Evolutionary conservation across 768 basidiomycete genomes (phyloP).

Genomic region (Coprinopsis marcescibilis): DNA sequence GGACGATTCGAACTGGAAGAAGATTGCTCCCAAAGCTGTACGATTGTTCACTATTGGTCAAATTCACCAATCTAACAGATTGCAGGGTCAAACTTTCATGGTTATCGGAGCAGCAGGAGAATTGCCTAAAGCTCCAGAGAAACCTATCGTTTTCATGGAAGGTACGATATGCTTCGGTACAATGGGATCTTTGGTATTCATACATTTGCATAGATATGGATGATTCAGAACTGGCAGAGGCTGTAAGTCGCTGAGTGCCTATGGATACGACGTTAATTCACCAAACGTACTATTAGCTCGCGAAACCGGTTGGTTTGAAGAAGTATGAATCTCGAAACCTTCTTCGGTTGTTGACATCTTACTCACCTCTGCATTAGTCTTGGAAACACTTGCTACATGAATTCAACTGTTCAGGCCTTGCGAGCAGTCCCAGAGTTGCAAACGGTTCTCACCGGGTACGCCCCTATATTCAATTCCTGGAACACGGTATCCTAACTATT

Average conservation of each 20-base stretch:
- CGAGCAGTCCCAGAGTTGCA: conserved; percentile 89
- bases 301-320: conserved; percentile 73
- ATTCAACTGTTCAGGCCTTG: conserved; percentile 90
- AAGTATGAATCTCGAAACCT: conserved; percentile 42
- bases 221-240: conserved; percentile 72
- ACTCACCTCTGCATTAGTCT: conserved; percentile 47
- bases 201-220: conserved; percentile 62
- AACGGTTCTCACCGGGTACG: conserved; percentile 57
- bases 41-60: conserved; percentile 17
- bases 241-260: conserved; percentile 39
- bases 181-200: not conserved
- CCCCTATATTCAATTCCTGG: no score
- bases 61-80: not conserved
- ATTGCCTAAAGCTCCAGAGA: conserved; percentile 80
- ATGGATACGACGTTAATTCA: not conserved
- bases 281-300: conserved; percentile 41
- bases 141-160: conserved; percentile 80
- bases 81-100: conserved; percentile 82
- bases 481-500: not conserved
- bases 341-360: not conserved
- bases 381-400: conserved; percentile 98
- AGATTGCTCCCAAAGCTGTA: conserved; percentile 78
- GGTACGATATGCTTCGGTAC: conserved; percentile 38
- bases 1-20: conserved; percentile 87
- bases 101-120: conserved; percentile 93